A percentile compares a stretch with the other conserved stretches of the same genome.
These are phyloP conservation scores for Aquilaria yunnanensis DNA, from an alignment of 345 rosid species.

Conservation along the genomic window DNA sequence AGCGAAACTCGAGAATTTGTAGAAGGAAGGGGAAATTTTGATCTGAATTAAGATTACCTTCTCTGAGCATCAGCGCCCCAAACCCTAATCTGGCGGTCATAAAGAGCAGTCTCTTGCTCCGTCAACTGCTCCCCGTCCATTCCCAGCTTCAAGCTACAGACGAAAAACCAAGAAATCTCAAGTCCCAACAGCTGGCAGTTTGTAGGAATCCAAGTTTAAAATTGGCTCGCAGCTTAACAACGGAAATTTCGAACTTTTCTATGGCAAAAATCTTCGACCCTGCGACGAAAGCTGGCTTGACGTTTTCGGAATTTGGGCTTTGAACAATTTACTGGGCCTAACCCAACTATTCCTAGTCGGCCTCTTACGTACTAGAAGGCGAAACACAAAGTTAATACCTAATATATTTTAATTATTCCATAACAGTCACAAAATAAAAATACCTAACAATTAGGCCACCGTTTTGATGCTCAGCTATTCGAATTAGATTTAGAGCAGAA, in stretches of 20 bases:
- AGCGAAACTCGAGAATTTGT: not conserved
- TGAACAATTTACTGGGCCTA: too few relatives aligned
- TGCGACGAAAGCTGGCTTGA: not conserved
- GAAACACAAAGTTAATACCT: too few relatives aligned
- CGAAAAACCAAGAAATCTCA: not conserved
- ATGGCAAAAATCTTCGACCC: not conserved
- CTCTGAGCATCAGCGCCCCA: slow-evolving; percentile 99
- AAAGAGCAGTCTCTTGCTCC: slow-evolving; percentile 91
- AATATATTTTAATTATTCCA: too few relatives aligned
- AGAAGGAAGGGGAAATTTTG: too few relatives aligned
- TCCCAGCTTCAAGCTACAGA: slow-evolving; percentile 19
- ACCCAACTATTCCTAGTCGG: too few relatives aligned
- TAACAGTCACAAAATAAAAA: too few relatives aligned
- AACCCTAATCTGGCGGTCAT: slow-evolving; percentile 97
- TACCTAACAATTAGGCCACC: too few relatives aligned
- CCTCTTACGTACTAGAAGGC: too few relatives aligned
- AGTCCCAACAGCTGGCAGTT: not conserved
- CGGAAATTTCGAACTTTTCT: not conserved
- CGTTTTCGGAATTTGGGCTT: too few relatives aligned
- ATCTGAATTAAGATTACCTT: slow-evolving; percentile 33
- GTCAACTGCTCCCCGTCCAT: slow-evolving; percentile 94
- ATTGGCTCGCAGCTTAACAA: not conserved
- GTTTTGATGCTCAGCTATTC: too few relatives aligned
- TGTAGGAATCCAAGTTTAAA: not conserved
- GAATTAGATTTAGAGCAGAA: too few relatives aligned